phyloP scores from a whole-genome alignment of 148 eudicot species.

The Simmondsia chinensis region DNA sequence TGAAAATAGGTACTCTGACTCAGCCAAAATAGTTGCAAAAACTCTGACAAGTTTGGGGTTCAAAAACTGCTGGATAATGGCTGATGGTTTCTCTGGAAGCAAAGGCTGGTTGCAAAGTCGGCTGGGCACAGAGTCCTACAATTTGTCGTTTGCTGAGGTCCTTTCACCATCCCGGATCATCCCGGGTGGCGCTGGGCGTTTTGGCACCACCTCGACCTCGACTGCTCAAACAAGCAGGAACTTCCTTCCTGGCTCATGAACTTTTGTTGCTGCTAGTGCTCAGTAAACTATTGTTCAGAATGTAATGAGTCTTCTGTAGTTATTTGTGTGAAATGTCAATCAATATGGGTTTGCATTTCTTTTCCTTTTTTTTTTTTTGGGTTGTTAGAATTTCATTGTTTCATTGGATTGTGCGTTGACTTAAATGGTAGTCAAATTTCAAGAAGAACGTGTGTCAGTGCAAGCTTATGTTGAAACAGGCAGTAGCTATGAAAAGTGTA shows the following conservation, averaged over 20 bases:
- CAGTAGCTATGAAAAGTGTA: too few relatives aligned
- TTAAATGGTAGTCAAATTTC: too few relatives aligned
- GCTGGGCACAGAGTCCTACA: constrained; percentile 68
- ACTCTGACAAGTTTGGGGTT: constrained; percentile 69
- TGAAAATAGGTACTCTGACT: constrained; percentile 60
- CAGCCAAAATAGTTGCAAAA: constrained; percentile 75
- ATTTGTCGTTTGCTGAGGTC: constrained; percentile 51
- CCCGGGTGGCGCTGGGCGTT: constrained; percentile 39
- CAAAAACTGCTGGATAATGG: constrained; percentile 66
- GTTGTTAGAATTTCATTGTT: too few relatives aligned
- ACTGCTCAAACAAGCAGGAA: constrained; percentile 30
- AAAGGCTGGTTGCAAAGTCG: constrained; percentile 86
- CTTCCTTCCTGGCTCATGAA: constrained; percentile 67
- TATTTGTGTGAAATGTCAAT: too few relatives aligned
- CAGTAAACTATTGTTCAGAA: too few relatives aligned
- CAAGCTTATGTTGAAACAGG: too few relatives aligned
- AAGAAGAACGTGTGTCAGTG: too few relatives aligned
- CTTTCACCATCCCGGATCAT: constrained; percentile 73
- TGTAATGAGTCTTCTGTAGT: too few relatives aligned
- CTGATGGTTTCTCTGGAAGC: constrained; percentile 88
- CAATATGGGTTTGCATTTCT: too few relatives aligned
- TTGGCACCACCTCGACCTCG: constrained; percentile 49
- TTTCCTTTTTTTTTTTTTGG: too few relatives aligned
- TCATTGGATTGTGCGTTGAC: too few relatives aligned
- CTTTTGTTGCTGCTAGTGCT: too few relatives aligned